phyloP scores from a whole-genome alignment of 345 rosid species.

The Citrus hindsii region DNA sequence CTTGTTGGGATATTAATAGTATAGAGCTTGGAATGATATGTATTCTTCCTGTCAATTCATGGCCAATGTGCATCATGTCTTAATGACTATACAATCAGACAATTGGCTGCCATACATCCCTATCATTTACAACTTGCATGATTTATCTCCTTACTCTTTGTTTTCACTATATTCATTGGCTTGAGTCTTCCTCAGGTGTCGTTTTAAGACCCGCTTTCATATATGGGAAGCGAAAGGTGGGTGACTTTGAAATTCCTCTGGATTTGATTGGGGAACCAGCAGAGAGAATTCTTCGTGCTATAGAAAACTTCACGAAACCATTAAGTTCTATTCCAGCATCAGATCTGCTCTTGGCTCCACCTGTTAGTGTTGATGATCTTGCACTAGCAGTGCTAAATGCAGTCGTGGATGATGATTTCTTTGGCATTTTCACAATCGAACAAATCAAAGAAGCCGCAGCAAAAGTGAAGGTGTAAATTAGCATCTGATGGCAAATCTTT shows the following conservation, averaged over 20 bases:
- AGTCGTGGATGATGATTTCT: constrained; percentile 68
- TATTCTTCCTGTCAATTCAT: neutral
- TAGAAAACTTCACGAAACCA: constrained; percentile 60
- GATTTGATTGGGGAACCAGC: constrained; percentile 73
- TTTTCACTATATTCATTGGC: neutral
- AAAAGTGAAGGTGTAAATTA: constrained; percentile 42
- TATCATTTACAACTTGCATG: neutral
- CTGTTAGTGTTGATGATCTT: constrained; percentile 72
- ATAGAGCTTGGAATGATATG: neutral
- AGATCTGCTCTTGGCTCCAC: constrained; percentile 78
- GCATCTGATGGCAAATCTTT: neutral
- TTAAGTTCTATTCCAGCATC: constrained; percentile 74
- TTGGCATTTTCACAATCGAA: constrained; percentile 84
- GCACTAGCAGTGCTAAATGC: constrained; percentile 76
- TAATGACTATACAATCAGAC: neutral
- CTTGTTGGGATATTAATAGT: too few species aligned
- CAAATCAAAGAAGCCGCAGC: constrained; percentile 95
- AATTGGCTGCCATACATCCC: neutral
- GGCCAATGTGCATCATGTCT: neutral
- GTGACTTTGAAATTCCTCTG: constrained; percentile 77
- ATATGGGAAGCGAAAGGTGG: constrained; percentile 69
- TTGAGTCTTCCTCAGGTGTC: constrained; percentile 49
- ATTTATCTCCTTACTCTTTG: neutral
- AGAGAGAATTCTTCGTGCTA: constrained; percentile 53
- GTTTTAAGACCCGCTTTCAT: constrained; percentile 87